These are phyloP conservation scores for Plasmodium adleri DNA, from an alignment of 169 alveolate species.

Conservation along the genomic window DNA sequence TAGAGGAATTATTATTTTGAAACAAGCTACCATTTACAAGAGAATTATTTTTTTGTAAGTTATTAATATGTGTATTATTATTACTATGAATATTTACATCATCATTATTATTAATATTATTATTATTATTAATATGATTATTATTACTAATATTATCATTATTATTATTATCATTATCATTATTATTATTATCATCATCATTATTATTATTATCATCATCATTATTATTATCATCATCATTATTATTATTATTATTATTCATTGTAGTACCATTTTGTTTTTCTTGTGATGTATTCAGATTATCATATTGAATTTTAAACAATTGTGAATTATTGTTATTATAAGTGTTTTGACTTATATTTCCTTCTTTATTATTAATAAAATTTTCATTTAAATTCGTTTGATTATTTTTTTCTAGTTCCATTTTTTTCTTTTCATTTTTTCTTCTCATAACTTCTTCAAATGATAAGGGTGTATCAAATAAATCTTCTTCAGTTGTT, in stretches of 20 bases:
- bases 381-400: conserved; percentile 1
- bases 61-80: neutral
- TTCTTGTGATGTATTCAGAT: neutral
- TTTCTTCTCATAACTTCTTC: conserved; percentile 77
- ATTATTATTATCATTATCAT: neutral
- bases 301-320: neutral
- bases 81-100: neutral
- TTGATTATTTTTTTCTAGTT: conserved; percentile 29
- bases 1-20: too few relatives aligned
- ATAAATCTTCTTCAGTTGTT: conserved; percentile 26
- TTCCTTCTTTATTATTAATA: neutral
- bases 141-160: neutral
- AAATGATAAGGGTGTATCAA: conserved; percentile 75
- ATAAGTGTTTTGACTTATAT: neutral
- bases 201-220: neutral
- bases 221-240: neutral
- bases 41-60: too few relatives aligned
- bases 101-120: neutral
- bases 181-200: neutral
- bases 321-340: neutral
- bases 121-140: neutral
- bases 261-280: neutral
- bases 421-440: conserved; percentile 59
- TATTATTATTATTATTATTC: neutral
- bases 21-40: too few relatives aligned